A percentile compares a stretch with the other conserved stretches of the same genome.
These are phyloP conservation scores for Arthrinium puccinioides DNA, from an alignment of 2,329 filamentous ascomycete species.

Conservation along the genomic window DNA sequence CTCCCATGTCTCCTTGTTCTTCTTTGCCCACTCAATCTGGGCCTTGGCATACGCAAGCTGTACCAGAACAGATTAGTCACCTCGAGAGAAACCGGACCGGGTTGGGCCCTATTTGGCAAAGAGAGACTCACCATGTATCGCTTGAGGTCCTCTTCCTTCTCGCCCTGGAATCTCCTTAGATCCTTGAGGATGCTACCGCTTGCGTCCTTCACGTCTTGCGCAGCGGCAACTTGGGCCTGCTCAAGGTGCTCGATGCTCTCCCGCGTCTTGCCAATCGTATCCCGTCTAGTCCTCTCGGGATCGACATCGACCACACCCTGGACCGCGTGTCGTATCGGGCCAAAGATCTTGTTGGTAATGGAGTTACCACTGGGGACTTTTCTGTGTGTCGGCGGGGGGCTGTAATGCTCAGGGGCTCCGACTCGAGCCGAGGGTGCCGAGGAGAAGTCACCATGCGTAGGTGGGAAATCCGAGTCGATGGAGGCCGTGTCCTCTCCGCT, in stretches of 20 bases:
- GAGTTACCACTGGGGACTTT: conserved; percentile 83
- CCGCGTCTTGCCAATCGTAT: conserved; percentile 91
- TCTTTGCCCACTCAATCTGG: conserved; percentile 90
- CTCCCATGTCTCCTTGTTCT: conserved; percentile 86
- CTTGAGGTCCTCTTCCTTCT: conserved; percentile 91
- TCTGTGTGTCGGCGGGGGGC: conserved; percentile 52
- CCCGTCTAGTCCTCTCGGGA: conserved; percentile 82
- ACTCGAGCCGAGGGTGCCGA: conserved; percentile 68
- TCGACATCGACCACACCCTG: conserved; percentile 96
- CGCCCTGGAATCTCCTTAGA: conserved; percentile 82
- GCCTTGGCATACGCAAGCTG: conserved; percentile 88
- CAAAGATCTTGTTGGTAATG: conserved; percentile 90
- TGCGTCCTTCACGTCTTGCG: conserved; percentile 88
- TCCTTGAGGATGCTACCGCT: conserved; percentile 84
- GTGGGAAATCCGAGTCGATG: conserved; percentile 93
- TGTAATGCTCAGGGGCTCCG: conserved; percentile 52
- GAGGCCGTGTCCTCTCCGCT: conserved; percentile 74
- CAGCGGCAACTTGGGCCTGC: conserved; percentile 80
- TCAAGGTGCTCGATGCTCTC: conserved; percentile 83
- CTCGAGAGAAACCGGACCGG: no score
- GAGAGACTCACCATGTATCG: conserved; percentile 79
- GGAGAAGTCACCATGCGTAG: conserved; percentile 69
- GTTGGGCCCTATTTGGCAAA: neutral
- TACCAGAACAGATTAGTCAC: conserved; percentile 13
- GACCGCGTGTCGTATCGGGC: conserved; percentile 88